These are phyloP conservation scores for Penicillium sp. DNA, from an alignment of 2,329 filamentous ascomycete species.

Conservation along the genomic window DNA sequence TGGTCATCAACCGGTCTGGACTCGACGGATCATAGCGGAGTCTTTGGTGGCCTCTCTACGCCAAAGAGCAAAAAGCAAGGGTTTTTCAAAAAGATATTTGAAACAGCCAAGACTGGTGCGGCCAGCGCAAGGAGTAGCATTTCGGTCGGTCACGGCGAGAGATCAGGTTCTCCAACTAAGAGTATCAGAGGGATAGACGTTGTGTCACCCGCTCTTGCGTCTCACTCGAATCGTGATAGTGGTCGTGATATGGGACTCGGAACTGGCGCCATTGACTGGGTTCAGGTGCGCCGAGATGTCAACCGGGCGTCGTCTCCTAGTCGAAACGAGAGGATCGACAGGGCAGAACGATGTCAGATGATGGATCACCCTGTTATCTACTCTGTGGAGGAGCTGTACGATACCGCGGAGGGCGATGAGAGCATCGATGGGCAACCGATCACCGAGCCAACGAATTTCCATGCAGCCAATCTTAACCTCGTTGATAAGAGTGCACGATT, in stretches of 20 bases:
- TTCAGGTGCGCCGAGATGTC: conserved; percentile 93
- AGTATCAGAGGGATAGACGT: conserved; percentile 46
- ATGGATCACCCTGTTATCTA: conserved; percentile 85
- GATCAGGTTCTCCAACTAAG: conserved; percentile 51
- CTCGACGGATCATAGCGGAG: conserved; percentile 63
- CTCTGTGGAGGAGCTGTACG: conserved; percentile 84
- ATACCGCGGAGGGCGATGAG: conserved; percentile 85
- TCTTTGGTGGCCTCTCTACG: conserved; percentile 72
- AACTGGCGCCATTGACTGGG: conserved; percentile 71
- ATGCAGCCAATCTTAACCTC: conserved; percentile 72
- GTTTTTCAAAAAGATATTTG: conserved; percentile 94
- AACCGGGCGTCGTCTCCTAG: conserved; percentile 94
- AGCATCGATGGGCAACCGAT: conserved; percentile 80
- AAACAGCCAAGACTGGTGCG: conserved; percentile 89
- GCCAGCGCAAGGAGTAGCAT: conserved; percentile 86
- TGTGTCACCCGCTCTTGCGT: conserved; percentile 41
- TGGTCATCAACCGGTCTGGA: conserved; percentile 49
- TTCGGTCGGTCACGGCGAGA: conserved; percentile 55
- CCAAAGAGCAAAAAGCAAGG: conserved; percentile 81
- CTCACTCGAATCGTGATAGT: conserved; percentile 47
- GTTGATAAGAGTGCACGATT: conserved; percentile 97
- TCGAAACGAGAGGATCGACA: conserved; percentile 79
- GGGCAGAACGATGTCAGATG: conserved; percentile 89
- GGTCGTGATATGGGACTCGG: conserved; percentile 70
- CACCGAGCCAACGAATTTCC: conserved; percentile 78